Percentiles rank a stretch among this genome's conserved stretches.
Conservation (phyloP, 2,329 filamentous ascomycete genomes). For the Nannizziopsis barbatae region DNA sequence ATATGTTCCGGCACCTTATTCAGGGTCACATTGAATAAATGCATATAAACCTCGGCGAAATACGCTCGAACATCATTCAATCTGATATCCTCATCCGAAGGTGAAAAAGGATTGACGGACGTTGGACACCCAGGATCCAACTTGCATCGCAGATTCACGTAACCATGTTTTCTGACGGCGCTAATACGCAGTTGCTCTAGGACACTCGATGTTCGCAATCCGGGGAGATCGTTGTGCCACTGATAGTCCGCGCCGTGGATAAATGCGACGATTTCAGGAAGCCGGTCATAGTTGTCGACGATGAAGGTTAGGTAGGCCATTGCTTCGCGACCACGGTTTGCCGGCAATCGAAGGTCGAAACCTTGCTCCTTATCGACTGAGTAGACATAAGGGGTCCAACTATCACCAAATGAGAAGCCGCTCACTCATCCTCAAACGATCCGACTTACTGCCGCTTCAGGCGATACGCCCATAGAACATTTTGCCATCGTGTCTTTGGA, state of each 20-base stretch:
- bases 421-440: neutral
- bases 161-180: conserved; percentile 41
- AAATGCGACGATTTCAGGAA: conserved; percentile 34
- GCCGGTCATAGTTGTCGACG: conserved; percentile 33
- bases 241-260: conserved; percentile 33
- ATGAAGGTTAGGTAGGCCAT: conserved; percentile 20
- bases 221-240: conserved; percentile 44
- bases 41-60: conserved; percentile 40
- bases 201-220: conserved; percentile 41
- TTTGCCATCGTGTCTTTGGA: conserved; percentile 9
- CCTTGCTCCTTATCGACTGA: conserved; percentile 10
- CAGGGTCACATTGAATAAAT: conserved; percentile 35
- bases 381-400: conserved; percentile 12
- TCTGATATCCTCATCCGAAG: conserved; percentile 28
- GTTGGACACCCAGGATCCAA: conserved; percentile 43
- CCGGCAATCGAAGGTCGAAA: conserved; percentile 4
- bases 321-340: conserved; percentile 11
- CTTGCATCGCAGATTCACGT: conserved; percentile 44
- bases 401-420: neutral
- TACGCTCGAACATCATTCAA: conserved; percentile 36
- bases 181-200: conserved; percentile 40
- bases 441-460: conserved; percentile 8
- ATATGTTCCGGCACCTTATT: conserved; percentile 33
- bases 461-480: conserved; percentile 10
- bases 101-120: conserved; percentile 40